Conservation (phyloP, 306 rosid genomes). For the Acmispon strigosus region DNA sequence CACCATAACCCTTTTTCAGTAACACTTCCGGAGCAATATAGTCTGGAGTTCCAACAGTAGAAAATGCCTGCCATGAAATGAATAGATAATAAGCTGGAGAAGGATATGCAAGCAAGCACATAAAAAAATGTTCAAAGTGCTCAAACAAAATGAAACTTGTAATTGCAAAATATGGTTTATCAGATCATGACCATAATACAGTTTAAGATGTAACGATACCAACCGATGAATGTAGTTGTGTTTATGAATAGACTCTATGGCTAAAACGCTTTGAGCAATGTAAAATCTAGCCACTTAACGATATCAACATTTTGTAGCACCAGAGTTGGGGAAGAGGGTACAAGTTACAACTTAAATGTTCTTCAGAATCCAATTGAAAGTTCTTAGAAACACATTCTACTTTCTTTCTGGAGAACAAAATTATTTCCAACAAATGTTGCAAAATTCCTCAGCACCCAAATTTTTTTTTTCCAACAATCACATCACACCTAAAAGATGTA, state of each 20-base stretch:
- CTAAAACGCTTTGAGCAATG: conserved; percentile 65
- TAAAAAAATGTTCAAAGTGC: background rate
- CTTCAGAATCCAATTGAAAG: too few relatives aligned
- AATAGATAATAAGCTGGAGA: conserved; percentile 11
- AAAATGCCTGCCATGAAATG: conserved; percentile 62
- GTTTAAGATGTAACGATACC: conserved; percentile 11
- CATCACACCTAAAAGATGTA: background rate
- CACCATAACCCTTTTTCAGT: conserved; percentile 79
- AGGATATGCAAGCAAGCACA: conserved; percentile 9
- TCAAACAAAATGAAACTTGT: background rate
- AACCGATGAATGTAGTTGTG: conserved; percentile 88
- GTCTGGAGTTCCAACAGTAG: conserved; percentile 94
- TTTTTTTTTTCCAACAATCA: too few relatives aligned
- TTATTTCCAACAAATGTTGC: too few relatives aligned
- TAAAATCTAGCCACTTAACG: conserved; percentile 62
- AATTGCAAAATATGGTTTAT: background rate
- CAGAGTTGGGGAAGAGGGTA: background rate
- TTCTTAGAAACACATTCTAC: too few relatives aligned
- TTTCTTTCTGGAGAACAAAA: too few relatives aligned
- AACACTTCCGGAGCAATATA: conserved; percentile 90
- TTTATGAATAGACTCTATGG: conserved; percentile 82
- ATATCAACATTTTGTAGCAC: background rate
- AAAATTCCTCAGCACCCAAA: too few relatives aligned
- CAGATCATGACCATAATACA: background rate
- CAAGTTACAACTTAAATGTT: background rate